Base-by-base conservation (phyloP, 1,139 yeast genomes). In the Protomyces inouyei region DNA sequence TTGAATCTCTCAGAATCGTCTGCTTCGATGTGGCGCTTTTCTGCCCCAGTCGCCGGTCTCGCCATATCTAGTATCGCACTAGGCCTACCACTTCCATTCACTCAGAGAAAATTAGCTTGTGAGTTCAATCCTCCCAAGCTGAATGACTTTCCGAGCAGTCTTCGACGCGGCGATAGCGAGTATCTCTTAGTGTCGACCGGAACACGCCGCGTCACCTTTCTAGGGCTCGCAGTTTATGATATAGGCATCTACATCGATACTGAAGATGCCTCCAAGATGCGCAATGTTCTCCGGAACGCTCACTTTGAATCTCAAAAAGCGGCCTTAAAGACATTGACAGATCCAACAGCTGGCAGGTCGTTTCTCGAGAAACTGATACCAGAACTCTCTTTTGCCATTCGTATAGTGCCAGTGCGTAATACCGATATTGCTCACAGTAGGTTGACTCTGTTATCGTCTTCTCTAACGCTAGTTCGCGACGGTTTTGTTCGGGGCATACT, bases 351-450 rank as follows among this genome's bases (percentile, higher is more conserved):
- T 66, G 83, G 95, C 1, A 77, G 79, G 8, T 78, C 80, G 3
- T 72, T 88, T 25, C 74, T 89, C 28, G 79, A 82, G 25, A 78
- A 80, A 63, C 76, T 91, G 55, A 43, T 43, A 10, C 74, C 90
- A 55, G 83, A 82, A 55, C 82, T 88, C 25, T 81, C 84, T 66
- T 80, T 90, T 70, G 78, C 85, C 57, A 85, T 90, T 43, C 80
- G 96, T 68, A 85, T 93, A 68, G 85, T 87, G 21, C 97, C 98
- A 0, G 85, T 87, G 10, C 82, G 96, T 72, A 89, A 88, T 73
- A 92, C 98, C 0, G 97, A 92, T 74, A 89, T 87, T 75, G 84
- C 84, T 68, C 98, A 93, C 74, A 76, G 48, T 43, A 21, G 48
- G 16, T 23, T 12, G 12, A 5, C 5, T 16, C 23, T 16, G 18